phyloP scores from a whole-genome alignment of 768 basidiomycete species.

The Coprinopsis marcescibilis region DNA sequence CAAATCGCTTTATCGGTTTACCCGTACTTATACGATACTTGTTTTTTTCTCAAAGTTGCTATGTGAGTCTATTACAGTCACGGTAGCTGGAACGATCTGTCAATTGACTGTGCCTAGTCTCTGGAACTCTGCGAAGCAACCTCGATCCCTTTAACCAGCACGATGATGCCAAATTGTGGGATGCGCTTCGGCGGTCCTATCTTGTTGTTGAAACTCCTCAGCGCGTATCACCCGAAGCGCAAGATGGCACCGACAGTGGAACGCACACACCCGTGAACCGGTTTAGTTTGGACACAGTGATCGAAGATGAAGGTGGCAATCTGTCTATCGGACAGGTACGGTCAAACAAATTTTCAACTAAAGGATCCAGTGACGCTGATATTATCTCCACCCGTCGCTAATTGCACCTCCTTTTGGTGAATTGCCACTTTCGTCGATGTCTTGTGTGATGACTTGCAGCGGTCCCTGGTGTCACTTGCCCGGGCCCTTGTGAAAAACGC shows the following conservation, averaged over 20 bases:
- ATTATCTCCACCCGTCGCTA: neutral
- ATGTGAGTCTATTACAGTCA: conserved; percentile 28
- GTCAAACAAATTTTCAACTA: neutral
- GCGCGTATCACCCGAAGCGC: conserved; percentile 20
- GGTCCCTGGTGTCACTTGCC: conserved; percentile 82
- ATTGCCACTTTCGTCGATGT: neutral
- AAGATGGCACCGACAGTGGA: conserved; percentile 35
- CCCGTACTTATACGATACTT: conserved; percentile 7
- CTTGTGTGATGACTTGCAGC: conserved; percentile 29
- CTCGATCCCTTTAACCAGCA: conserved; percentile 84
- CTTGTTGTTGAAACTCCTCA: conserved; percentile 58
- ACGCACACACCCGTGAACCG: conserved; percentile 45
- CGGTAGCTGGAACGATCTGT: neutral
- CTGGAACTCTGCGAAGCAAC: conserved; percentile 79
- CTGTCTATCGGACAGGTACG: conserved; percentile 65
- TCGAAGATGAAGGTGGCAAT: conserved; percentile 86
- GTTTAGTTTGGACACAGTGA: conserved; percentile 76
- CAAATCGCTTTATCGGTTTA: conserved; percentile 3
- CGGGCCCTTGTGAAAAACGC: conserved; percentile 84
- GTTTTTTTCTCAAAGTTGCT: conserved; percentile 31
- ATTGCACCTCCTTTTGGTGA: conserved; percentile 1
- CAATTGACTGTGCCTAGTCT: conserved; percentile 37
- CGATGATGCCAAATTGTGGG: conserved; percentile 80
- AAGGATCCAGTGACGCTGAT: neutral
- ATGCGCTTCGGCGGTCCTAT: conserved; percentile 81